Conservation (phyloP, 2,329 filamentous ascomycete genomes). For the Alternaria alternata region DNA sequence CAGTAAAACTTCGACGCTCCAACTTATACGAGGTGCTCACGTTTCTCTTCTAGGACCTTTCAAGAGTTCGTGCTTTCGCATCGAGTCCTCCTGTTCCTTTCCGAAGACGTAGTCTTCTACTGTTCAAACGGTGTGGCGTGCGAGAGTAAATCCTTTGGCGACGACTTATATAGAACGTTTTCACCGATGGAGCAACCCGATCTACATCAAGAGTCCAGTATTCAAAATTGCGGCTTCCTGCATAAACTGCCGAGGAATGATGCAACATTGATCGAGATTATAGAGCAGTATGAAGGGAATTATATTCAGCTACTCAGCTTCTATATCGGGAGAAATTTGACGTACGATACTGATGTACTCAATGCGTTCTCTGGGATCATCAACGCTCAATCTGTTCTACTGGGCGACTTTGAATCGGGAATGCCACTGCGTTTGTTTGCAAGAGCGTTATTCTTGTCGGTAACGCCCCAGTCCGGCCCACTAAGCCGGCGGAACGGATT, state of each 20-base stretch:
- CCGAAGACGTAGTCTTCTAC: no score
- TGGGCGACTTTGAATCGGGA: rapidly evolving
- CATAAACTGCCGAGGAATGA: rapidly evolving
- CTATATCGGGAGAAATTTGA: not conserved
- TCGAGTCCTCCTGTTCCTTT: no score
- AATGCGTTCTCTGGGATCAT: not conserved
- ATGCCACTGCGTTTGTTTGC: not conserved
- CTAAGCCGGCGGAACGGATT: not conserved
- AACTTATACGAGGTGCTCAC: no score
- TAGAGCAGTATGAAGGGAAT: not conserved
- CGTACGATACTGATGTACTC: not conserved
- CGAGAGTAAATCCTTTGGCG: no score
- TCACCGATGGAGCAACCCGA: rapidly evolving
- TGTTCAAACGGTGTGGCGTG: no score
- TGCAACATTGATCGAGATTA: rapidly evolving
- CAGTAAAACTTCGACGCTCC: no score
- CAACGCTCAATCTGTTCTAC: rapidly evolving
- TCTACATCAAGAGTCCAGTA: rapidly evolving
- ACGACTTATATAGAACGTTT: no score
- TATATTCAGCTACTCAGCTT: not conserved
- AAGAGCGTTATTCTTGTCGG: not conserved
- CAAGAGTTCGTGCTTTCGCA: no score
- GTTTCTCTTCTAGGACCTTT: no score
- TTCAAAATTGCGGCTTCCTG: not conserved
- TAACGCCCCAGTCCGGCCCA: rapidly evolving